phyloP scores from a whole-genome alignment of 306 rosid species.

The Neltuma alba region DNA sequence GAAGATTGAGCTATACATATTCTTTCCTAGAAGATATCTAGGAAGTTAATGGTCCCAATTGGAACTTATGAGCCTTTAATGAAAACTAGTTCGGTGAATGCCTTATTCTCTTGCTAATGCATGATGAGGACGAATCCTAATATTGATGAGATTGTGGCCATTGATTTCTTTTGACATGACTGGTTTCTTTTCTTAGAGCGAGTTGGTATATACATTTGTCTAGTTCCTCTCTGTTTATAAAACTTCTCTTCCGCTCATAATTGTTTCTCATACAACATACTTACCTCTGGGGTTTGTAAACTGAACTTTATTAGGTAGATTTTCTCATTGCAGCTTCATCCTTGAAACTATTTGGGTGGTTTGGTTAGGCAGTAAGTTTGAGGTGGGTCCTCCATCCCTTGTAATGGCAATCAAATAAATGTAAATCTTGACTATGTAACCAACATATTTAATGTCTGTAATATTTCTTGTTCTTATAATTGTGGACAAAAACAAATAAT shows the following conservation, averaged over 20 bases:
- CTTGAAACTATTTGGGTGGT: constrained; percentile 18
- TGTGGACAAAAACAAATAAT: neutral
- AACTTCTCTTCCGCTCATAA: neutral
- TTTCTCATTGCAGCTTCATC: constrained; percentile 25
- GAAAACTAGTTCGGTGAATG: neutral
- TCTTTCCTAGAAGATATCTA: constrained; percentile 30
- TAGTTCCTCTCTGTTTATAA: neutral
- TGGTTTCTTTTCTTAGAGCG: constrained; percentile 2
- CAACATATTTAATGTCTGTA: constrained; percentile 18
- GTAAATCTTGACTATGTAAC: constrained; percentile 3
- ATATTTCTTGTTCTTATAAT: neutral
- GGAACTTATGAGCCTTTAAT: constrained; percentile 7
- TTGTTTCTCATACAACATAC: neutral
- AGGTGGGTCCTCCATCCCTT: constrained; percentile 18
- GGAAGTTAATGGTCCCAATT: neutral
- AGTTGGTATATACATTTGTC: constrained; percentile 27
- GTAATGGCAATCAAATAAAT: neutral
- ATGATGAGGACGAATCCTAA: neutral
- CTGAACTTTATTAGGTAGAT: constrained; percentile 1
- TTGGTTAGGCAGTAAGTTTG: constrained; percentile 21
- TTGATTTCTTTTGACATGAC: constrained; percentile 12
- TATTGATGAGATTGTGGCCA: neutral
- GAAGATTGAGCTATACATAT: constrained; percentile 2
- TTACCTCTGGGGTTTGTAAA: neutral
- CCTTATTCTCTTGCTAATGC: neutral